phyloP scores from a whole-genome alignment of 2,329 filamentous ascomycete species.

The Metarhizium guizhouense region DNA sequence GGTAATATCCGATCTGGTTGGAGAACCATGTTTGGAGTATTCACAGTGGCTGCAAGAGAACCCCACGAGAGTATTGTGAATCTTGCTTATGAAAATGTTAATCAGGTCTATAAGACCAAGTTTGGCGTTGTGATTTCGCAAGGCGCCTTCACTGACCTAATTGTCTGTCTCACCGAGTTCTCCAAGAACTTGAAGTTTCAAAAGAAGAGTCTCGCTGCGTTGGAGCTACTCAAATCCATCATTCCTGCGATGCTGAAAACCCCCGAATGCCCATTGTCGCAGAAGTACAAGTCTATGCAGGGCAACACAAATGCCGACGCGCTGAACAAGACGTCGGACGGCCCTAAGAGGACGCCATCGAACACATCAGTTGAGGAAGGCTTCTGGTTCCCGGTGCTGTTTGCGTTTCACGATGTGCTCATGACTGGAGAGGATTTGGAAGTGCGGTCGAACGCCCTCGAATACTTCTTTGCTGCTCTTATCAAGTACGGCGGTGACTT shows the following conservation, averaged over 20 bases:
- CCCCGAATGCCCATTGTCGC: constrained; percentile 85
- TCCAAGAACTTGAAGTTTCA: constrained; percentile 98
- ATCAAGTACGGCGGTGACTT: constrained; percentile 87
- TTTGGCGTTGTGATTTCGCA: constrained; percentile 96
- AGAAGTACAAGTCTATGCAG: constrained; percentile 34
- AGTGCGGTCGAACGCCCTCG: constrained; percentile 81
- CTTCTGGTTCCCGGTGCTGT: constrained; percentile 97
- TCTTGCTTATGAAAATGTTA: constrained; percentile 93
- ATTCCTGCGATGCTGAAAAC: constrained; percentile 93
- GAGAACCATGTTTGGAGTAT: constrained; percentile 99
- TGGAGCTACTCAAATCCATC: constrained; percentile 88
- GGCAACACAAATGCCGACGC: constrained; percentile 32
- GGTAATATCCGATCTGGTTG: constrained; percentile 97
- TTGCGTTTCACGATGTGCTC: constrained; percentile 95
- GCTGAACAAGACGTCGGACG: constrained; percentile 32
- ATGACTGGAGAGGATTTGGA: constrained; percentile 99
- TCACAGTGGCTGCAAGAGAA: constrained; percentile 89
- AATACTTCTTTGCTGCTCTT: constrained; percentile 93
- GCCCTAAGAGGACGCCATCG: constrained; percentile 47
- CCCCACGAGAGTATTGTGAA: constrained; percentile 94
- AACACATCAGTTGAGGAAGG: constrained; percentile 91
- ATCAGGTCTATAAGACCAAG: constrained; percentile 87
- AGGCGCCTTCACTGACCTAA: constrained; percentile 90
- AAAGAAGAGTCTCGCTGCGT: constrained; percentile 93
- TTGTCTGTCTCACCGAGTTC: constrained; percentile 95